A percentile compares a stretch with the other conserved stretches of the same genome.
Evolutionary conservation across 208 protist genomes (phyloP).

Genomic region (Wallacemonas rigidus): DNA sequence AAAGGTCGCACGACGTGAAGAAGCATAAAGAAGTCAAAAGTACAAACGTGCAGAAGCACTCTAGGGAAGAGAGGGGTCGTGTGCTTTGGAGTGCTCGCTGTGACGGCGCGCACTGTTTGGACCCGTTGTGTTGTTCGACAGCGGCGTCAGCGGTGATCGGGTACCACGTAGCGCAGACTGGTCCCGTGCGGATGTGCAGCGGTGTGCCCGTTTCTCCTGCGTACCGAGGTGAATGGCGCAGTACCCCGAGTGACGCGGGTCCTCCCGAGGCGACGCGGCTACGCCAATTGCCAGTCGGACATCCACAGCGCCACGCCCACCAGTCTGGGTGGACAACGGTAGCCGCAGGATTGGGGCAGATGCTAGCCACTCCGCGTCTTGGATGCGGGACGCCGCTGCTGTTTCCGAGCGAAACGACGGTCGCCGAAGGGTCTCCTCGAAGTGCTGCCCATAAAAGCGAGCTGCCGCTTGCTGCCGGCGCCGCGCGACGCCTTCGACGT

Average conservation of each 20-base stretch:
- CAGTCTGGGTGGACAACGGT: constrained; percentile 32
- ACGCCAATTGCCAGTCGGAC: constrained; percentile 43
- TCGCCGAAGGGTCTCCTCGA: constrained; percentile 28
- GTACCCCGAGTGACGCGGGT: background rate
- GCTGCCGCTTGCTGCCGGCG: constrained; percentile 49
- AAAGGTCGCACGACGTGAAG: no score
- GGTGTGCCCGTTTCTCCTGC: background rate
- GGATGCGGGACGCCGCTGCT: background rate
- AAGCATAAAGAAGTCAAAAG: no score
- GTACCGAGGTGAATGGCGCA: constrained; percentile 14
- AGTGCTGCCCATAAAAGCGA: constrained; percentile 24
- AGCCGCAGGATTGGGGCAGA: constrained; percentile 67
- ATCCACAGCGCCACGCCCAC: constrained; percentile 33
- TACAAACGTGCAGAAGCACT: no score
- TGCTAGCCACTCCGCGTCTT: background rate
- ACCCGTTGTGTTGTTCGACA: background rate
- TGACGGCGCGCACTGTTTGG: background rate
- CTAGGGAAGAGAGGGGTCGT: background rate
- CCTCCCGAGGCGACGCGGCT: background rate
- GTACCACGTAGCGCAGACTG: background rate
- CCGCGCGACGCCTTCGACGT: constrained; percentile 78
- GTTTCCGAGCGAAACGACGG: constrained; percentile 20
- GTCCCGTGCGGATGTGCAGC: background rate
- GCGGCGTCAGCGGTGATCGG: background rate
- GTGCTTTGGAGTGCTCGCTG: constrained; percentile 6